These are phyloP conservation scores for Adiantum capillusveneris DNA, from an alignment of 75 land plant species.

Conservation along the genomic window DNA sequence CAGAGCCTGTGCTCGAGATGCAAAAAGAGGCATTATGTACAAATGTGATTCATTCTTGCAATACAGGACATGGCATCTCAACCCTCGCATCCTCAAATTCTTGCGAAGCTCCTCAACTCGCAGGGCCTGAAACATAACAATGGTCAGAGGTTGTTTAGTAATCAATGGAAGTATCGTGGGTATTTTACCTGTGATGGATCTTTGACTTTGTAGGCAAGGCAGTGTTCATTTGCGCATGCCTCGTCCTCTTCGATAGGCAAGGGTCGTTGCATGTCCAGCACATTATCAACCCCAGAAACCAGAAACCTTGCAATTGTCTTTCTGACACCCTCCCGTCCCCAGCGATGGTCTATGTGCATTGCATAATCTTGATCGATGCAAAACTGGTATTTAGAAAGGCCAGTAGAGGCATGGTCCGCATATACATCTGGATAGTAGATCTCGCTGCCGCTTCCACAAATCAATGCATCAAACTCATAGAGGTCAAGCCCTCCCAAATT, in stretches of 20 bases:
- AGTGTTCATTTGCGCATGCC: background rate
- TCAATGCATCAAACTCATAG: conserved; percentile 29
- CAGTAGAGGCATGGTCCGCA: conserved; percentile 18
- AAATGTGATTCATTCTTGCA: conserved; percentile 6
- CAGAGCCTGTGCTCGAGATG: conserved; percentile 17
- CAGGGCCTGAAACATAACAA: conserved; percentile 13
- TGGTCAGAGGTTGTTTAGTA: no score
- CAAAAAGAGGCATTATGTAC: conserved; percentile 14
- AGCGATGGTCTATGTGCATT: conserved; percentile 11
- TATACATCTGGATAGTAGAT: conserved; percentile 13
- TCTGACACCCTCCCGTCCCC: conserved; percentile 12
- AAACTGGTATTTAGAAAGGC: conserved; percentile 7
- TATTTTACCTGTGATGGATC: conserved; percentile 5
- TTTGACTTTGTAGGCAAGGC: conserved; percentile 15
- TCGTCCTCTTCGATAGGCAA: conserved; percentile 24
- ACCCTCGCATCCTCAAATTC: conserved; percentile 12
- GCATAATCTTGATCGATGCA: conserved; percentile 8
- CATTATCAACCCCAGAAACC: conserved; percentile 18
- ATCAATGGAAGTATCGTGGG: no score
- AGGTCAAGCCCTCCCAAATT: conserved; percentile 37
- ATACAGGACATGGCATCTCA: conserved; percentile 21
- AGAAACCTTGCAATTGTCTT: conserved; percentile 9
- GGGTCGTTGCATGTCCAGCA: conserved; percentile 22
- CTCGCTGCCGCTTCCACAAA: conserved; percentile 17
- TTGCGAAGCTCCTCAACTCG: conserved; percentile 13